A percentile compares a stretch with the other conserved stretches of the same genome.
Conservation (phyloP, 2,329 filamentous ascomycete species). For the Dactylonectria macrodidyma region DNA sequence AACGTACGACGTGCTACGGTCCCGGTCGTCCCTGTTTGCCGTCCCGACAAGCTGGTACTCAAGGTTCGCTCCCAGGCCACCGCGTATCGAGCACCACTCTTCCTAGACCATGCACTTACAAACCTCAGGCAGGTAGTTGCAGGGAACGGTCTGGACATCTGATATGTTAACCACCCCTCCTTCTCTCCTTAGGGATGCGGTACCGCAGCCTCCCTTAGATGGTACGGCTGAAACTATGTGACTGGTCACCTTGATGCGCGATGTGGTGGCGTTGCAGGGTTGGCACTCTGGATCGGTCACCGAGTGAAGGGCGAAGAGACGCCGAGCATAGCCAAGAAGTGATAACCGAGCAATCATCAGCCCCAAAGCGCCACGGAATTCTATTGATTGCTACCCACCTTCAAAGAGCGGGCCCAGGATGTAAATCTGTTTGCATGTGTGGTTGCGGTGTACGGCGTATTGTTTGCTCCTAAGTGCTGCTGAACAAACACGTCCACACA, state of each 20-base stretch:
- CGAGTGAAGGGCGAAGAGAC: background rate
- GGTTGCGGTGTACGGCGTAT: conserved; percentile 1
- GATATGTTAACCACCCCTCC: background rate
- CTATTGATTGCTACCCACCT: conserved; percentile 2
- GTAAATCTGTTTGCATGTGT: background rate
- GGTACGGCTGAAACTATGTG: conserved; percentile 9
- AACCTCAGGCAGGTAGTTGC: background rate
- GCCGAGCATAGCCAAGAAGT: background rate
- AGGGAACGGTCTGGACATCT: background rate
- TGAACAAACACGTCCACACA: conserved; percentile 8
- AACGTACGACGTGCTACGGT: background rate
- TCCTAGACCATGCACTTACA: background rate
- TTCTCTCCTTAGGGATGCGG: background rate
- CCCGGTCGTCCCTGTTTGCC: conserved; percentile 30
- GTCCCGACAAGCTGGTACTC: conserved; percentile 41
- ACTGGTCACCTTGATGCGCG: conserved; percentile 14
- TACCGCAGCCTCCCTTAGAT: background rate
- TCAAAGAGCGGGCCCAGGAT: background rate
- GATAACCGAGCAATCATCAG: background rate
- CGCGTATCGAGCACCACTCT: background rate
- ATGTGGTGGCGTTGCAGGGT: conserved; percentile 27
- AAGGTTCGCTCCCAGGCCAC: conserved; percentile 1
- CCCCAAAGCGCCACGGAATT: background rate
- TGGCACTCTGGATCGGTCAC: conserved; percentile 15
- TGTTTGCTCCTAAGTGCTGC: conserved; percentile 7